A percentile compares a stretch with the other conserved stretches of the same genome.
phyloP scores from a whole-genome alignment of 2,329 filamentous ascomycete species.

The Pestalotiopsis sp. region DNA sequence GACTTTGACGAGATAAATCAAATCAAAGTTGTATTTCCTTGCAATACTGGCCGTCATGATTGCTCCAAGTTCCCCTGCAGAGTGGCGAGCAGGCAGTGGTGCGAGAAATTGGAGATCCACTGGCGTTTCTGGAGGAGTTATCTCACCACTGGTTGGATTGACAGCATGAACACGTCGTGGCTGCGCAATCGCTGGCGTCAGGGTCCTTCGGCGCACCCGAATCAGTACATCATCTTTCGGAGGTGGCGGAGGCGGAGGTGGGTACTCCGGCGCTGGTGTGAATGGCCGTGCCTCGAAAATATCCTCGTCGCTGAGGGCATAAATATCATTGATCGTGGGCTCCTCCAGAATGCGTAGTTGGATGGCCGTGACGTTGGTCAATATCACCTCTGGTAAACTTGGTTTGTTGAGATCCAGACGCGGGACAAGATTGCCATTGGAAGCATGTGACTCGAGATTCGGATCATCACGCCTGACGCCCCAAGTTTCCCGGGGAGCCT shows the following conservation, averaged over 20 bases:
- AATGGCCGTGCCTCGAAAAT: slow-evolving; percentile 49
- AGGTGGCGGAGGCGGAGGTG: slow-evolving; percentile 22
- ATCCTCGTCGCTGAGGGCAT: slow-evolving; percentile 59
- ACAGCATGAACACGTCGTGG: slow-evolving; percentile 16
- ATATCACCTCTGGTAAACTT: slow-evolving; percentile 28
- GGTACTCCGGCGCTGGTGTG: slow-evolving; percentile 30
- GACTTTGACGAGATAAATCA: slow-evolving; percentile 62
- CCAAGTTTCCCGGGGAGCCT: slow-evolving; percentile 28
- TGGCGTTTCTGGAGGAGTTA: slow-evolving; percentile 30
- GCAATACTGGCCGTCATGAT: slow-evolving; percentile 60
- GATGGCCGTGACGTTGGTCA: slow-evolving; percentile 23
- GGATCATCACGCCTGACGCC: slow-evolving; percentile 26
- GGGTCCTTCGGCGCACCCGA: not conserved
- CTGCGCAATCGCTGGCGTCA: not conserved
- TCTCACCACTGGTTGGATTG: slow-evolving; percentile 21
- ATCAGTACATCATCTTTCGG: not conserved
- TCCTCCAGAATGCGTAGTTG: slow-evolving; percentile 47
- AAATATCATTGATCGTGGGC: slow-evolving; percentile 56
- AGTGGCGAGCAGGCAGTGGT: slow-evolving; percentile 42
- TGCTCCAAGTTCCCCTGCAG: slow-evolving; percentile 51
- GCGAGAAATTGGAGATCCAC: slow-evolving; percentile 41
- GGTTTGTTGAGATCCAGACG: slow-evolving; percentile 26
- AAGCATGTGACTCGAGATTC: not conserved
- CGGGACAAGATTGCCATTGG: slow-evolving; percentile 15
- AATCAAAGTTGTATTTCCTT: slow-evolving; percentile 57